Evolutionary conservation across 306 rosid genomes (phyloP).

Genomic region (Purshia tridentata): DNA sequence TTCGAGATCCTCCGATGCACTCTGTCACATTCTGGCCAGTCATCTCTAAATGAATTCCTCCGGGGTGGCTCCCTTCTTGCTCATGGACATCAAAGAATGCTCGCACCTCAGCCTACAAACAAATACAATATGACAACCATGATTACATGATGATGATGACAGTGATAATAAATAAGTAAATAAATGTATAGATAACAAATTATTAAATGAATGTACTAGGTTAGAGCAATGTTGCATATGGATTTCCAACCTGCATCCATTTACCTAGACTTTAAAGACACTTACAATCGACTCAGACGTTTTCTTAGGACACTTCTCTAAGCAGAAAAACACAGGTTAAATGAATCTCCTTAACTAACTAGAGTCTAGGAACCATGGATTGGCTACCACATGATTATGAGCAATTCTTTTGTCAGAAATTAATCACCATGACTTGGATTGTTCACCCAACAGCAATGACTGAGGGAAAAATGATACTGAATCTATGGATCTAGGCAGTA

Average conservation of each 20-base stretch:
- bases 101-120: conserved; percentile 62
- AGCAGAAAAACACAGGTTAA: not conserved
- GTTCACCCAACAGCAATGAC: not conserved
- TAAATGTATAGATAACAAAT: not conserved
- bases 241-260: not conserved
- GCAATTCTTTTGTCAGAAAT: not conserved
- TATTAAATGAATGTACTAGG: not conserved
- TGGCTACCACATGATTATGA: not conserved
- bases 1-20: conserved; percentile 76
- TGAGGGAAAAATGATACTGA: not conserved
- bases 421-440: not conserved
- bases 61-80: conserved; percentile 78
- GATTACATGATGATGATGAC: not conserved
- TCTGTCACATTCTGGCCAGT: conserved; percentile 81
- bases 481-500: not conserved
- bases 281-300: not conserved
- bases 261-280: not conserved
- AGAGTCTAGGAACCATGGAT: not conserved
- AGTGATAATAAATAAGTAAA: not conserved
- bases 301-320: not conserved
- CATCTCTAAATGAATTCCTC: conserved; percentile 80
- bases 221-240: not conserved
- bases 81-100: conserved; percentile 85
- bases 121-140: conserved; percentile 1
- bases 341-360: not conserved